Conservation (phyloP, 371 early-diverging fungal species). For the Rhizopus arrhizus region DNA sequence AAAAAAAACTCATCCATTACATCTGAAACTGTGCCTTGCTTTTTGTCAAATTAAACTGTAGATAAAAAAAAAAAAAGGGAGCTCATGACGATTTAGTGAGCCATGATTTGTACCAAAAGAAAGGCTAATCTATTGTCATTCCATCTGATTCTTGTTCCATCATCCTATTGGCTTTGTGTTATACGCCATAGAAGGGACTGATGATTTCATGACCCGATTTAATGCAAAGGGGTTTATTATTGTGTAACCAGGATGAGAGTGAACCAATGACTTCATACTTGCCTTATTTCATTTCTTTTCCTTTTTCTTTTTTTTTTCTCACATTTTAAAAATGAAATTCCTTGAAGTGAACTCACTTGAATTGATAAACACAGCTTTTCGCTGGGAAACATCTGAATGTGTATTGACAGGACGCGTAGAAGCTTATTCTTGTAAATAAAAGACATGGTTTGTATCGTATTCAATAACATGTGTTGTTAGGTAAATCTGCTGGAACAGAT, state of each 20-base stretch:
- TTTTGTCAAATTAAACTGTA: too few relatives aligned
- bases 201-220: too few relatives aligned
- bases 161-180: too few relatives aligned
- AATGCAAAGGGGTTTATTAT: too few relatives aligned
- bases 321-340: constrained; percentile 39
- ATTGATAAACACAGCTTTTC: constrained; percentile 56
- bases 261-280: constrained; percentile 14
- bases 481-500: constrained; percentile 89
- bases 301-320: not conserved
- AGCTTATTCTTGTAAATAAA: constrained; percentile 81
- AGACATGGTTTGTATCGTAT: not conserved
- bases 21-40: too few relatives aligned
- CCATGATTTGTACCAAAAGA: too few relatives aligned
- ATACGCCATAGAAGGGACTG: too few relatives aligned
- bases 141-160: too few relatives aligned
- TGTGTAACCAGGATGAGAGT: not conserved
- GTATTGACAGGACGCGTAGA: constrained; percentile 78
- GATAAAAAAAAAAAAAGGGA: too few relatives aligned
- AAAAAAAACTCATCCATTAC: too few relatives aligned
- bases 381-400: constrained; percentile 67
- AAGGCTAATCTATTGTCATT: too few relatives aligned
- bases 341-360: constrained; percentile 57
- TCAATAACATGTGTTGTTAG: constrained; percentile 38
- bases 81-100: too few relatives aligned
- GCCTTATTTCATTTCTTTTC: not conserved